Percentiles rank a stretch among this genome's conserved stretches.
Conservation (phyloP, 78 protist species). For the Guillardia theta region DNA sequence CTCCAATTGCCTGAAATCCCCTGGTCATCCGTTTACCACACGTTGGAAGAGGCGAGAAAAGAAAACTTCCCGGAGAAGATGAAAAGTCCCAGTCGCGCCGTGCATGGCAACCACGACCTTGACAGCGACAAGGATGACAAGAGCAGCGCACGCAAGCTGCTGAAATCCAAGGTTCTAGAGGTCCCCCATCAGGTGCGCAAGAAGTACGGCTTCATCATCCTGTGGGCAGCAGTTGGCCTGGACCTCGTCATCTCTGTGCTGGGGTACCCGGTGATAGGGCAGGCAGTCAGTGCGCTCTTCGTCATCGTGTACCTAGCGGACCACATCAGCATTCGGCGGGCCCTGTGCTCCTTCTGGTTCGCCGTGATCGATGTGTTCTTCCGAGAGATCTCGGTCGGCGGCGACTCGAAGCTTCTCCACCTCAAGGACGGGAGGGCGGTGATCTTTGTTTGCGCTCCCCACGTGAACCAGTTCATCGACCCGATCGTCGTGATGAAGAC, state of each 20-base stretch:
- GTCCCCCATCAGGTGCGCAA: too few relatives aligned
- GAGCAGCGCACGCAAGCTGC: too few relatives aligned
- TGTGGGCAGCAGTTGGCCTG: neutral
- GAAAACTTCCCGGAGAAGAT: too few relatives aligned
- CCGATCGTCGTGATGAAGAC: conserved; percentile 24
- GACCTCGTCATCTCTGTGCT: neutral
- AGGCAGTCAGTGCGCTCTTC: neutral
- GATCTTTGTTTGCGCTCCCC: neutral
- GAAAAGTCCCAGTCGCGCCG: too few relatives aligned
- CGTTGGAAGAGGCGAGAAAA: too few relatives aligned
- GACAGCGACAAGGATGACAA: too few relatives aligned
- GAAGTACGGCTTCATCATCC: neutral
- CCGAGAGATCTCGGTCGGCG: conserved; percentile 35
- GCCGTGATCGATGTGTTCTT: neutral
- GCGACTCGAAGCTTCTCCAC: neutral
- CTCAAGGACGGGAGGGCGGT: neutral
- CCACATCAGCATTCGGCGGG: neutral
- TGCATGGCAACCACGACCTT: too few relatives aligned
- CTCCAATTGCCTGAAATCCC: too few relatives aligned
- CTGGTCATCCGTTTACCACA: too few relatives aligned
- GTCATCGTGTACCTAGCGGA: neutral
- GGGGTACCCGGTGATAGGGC: neutral
- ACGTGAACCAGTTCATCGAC: conserved; percentile 22
- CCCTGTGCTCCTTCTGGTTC: neutral
- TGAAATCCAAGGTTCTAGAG: too few relatives aligned